These are phyloP conservation scores for Trichoderma aggressivum DNA, from an alignment of 2,329 filamentous ascomycete species.

Conservation along the genomic window DNA sequence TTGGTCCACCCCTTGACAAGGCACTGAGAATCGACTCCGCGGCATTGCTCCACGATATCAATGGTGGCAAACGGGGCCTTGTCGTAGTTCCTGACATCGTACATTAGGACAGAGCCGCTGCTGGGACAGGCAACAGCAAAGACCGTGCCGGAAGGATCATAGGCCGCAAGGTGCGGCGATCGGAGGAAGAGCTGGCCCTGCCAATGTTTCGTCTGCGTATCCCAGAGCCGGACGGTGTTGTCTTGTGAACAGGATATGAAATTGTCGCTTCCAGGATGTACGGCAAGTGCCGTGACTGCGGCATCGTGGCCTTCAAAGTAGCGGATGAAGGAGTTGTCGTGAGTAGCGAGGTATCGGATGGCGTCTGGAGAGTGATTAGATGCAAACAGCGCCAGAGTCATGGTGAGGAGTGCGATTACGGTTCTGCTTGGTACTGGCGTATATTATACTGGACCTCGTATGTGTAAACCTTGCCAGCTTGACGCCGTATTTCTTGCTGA, in stretches of 20 bases:
- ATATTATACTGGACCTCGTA: conserved; percentile 84
- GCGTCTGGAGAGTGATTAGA: conserved; percentile 59
- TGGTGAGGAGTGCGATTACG: conserved; percentile 43
- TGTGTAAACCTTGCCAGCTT: conserved; percentile 95
- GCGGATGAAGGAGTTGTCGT: conserved; percentile 94
- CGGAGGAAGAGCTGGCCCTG: conserved; percentile 78
- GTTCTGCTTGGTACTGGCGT: conserved; percentile 93
- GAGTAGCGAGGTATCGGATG: conserved; percentile 81
- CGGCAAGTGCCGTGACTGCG: conserved; percentile 75
- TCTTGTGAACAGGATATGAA: conserved; percentile 92
- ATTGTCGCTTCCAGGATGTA: conserved; percentile 83
- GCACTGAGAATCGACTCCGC: conserved; percentile 53
- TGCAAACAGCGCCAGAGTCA: background rate
- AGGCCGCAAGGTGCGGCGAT: conserved; percentile 78
- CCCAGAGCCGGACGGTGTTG: conserved; percentile 89
- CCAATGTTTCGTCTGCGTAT: conserved; percentile 73
- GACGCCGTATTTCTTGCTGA: conserved; percentile 95
- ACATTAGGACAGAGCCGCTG: conserved; percentile 77
- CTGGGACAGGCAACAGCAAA: conserved; percentile 85
- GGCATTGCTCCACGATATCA: conserved; percentile 63
- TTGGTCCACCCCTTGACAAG: conserved; percentile 75
- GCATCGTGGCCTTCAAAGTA: conserved; percentile 92
- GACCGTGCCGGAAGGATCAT: conserved; percentile 87
- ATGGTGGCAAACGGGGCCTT: conserved; percentile 86
- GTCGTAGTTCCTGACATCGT: conserved; percentile 91